Percentiles rank a stretch among this genome's conserved stretches.
phyloP scores from a whole-genome alignment of 208 protist species.

The Sergeia podlipaevii region DNA sequence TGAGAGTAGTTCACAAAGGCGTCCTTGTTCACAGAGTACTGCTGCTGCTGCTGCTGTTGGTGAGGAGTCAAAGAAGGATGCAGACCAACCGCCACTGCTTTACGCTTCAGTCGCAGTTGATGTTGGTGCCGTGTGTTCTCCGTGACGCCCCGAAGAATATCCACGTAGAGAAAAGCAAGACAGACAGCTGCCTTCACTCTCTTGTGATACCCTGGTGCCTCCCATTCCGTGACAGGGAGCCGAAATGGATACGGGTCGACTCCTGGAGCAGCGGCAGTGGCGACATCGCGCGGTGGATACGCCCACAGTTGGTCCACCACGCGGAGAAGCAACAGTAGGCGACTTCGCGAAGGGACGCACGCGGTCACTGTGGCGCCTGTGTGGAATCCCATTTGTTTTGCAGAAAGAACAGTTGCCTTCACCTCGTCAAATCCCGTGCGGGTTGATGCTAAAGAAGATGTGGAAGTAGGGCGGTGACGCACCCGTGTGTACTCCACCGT shows the following conservation, averaged over 20 bases:
- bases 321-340: slow-evolving; percentile 33
- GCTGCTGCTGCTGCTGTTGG: not conserved
- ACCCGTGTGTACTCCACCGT: too few relatives aligned
- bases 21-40: not conserved
- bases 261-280: not conserved
- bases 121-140: slow-evolving; percentile 1
- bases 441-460: too few relatives aligned
- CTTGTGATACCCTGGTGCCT: slow-evolving; percentile 68
- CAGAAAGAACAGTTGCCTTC: too few relatives aligned
- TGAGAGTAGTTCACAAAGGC: slow-evolving; percentile 25
- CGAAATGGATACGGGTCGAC: slow-evolving; percentile 32
- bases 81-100: not conserved
- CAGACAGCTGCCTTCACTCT: slow-evolving; percentile 45
- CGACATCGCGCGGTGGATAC: slow-evolving; percentile 2
- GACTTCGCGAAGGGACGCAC: slow-evolving; percentile 15
- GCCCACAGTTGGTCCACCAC: slow-evolving; percentile 53
- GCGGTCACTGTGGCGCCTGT: not conserved
- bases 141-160: slow-evolving; percentile 31
- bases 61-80: not conserved
- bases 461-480: too few relatives aligned
- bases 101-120: not conserved
- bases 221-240: slow-evolving; percentile 63
- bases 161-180: slow-evolving; percentile 50
- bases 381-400: not conserved
- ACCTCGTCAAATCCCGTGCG: too few relatives aligned